Conservation (phyloP, 164 flowering plant genomes). For the Berberis vulgaris region DNA sequence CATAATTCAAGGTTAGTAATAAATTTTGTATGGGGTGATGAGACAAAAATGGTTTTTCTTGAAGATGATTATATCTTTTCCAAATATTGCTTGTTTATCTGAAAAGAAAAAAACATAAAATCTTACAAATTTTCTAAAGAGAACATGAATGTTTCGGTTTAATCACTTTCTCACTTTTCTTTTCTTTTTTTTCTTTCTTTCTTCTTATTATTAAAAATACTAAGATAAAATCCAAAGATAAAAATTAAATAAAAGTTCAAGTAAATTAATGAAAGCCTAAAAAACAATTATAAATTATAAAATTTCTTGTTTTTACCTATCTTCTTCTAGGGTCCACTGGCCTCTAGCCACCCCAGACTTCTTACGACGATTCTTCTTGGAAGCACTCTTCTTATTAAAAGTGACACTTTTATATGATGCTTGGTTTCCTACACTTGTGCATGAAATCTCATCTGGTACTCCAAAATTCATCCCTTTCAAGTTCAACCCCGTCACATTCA, state of each 20-base stretch:
- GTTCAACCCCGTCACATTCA: conserved; percentile 10
- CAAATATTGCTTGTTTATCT: too few species aligned
- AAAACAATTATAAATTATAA: neutral
- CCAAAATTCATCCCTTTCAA: conserved; percentile 23
- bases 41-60: too few species aligned
- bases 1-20: neutral
- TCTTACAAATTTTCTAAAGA: too few species aligned
- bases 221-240: neutral
- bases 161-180: too few species aligned
- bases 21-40: too few species aligned
- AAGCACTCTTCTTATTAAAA: conserved; percentile 7
- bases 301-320: conserved; percentile 30
- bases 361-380: conserved; percentile 19
- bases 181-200: too few species aligned
- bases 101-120: too few species aligned
- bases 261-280: neutral
- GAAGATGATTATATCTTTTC: too few species aligned
- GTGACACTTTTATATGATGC: conserved; percentile 11
- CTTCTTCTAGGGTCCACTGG: conserved; percentile 76
- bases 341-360: conserved; percentile 46
- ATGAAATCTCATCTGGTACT: conserved; percentile 39
- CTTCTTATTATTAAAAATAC: neutral
- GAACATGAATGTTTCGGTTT: too few species aligned
- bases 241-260: neutral
- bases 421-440: conserved; percentile 23